Base-by-base conservation (phyloP, 169 alveolate species). In the Plasmodium malariae region DNA sequence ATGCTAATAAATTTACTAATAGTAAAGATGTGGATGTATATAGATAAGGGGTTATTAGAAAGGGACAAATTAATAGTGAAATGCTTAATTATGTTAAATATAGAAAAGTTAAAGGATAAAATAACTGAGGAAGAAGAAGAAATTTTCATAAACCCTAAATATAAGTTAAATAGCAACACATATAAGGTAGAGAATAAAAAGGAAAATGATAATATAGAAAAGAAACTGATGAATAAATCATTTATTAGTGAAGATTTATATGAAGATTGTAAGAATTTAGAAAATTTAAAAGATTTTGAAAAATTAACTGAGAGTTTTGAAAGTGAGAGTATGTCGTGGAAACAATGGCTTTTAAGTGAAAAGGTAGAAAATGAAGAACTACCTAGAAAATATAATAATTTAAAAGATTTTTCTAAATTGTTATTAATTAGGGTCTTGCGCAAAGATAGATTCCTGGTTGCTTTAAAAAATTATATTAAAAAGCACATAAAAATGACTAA, bases 341-440 rank as follows among this genome's bases (percentile, higher is more conserved):
- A 78, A 93, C 98, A 98, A 87, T 98, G 99, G 99, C 96, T 95
- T 74, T 94, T 96, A 55, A 99, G 97, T 86, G 99, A 97, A 94
- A 95, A 96, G 89, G 99, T 99, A 30, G 99, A 98, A 95, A 92
- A 88, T 32, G 97, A 98, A 30, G 99, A 98, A 62, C 88, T 97
- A 68, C 99, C 99, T 19, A 94, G 98, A 67, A 88, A 96, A 51
- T 96, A 95, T 91, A 95, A 97, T 71, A 98, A 97, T 67, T 65
- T 97, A 45, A 93, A 96, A 19, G 96, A 93, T 65, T 98, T 98
- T 97, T 98, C 97, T 40, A 96, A 97, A 88, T 92, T 98, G 68
- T 93, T 98, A 68, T 95, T 98, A 24, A 92, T 98, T 57, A 95
- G 99, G 87, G 98, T 98, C 17, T 92, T 98, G 92, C 96, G 99